Evolutionary conservation across 2,329 filamentous ascomycete genomes (phyloP).

Genomic region (Cladophialophora carrionii): DNA sequence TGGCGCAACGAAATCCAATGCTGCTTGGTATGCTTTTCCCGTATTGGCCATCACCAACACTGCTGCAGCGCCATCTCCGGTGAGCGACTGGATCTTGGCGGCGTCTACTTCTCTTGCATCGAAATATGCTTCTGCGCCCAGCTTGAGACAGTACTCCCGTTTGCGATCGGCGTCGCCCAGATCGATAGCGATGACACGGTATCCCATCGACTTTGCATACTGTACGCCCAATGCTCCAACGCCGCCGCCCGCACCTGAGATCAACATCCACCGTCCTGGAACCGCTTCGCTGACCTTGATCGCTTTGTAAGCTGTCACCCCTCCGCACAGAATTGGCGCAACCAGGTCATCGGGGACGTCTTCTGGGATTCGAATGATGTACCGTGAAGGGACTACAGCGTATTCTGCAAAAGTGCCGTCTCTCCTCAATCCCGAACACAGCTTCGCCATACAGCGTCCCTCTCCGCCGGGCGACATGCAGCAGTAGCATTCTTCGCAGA

Average conservation of each 20-base stretch:
- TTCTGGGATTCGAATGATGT: slow-evolving; percentile 44
- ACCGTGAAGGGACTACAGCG: slow-evolving; percentile 45
- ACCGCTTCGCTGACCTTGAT: slow-evolving; percentile 35
- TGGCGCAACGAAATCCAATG: slow-evolving; percentile 43
- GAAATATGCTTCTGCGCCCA: slow-evolving; percentile 48
- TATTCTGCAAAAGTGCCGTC: slow-evolving; percentile 51
- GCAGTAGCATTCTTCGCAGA: slow-evolving; percentile 44
- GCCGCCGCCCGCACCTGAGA: slow-evolving; percentile 49
- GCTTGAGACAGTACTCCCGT: slow-evolving; percentile 40
- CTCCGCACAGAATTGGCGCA: slow-evolving; percentile 51
- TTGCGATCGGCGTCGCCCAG: slow-evolving; percentile 44
- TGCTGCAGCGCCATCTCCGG: slow-evolving; percentile 25
- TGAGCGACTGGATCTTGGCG: slow-evolving; percentile 28
- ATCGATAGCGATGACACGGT: slow-evolving; percentile 49
- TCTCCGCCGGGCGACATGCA: slow-evolving; percentile 40
- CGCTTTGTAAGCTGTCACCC: slow-evolving; percentile 52
- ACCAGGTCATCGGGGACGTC: slow-evolving; percentile 45
- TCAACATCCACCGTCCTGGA: slow-evolving; percentile 34
- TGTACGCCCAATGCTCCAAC: slow-evolving; percentile 43
- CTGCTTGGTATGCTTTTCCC: slow-evolving; percentile 28
- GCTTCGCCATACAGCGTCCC: slow-evolving; percentile 21
- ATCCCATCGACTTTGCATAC: slow-evolving; percentile 51
- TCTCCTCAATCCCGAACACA: slow-evolving; percentile 26
- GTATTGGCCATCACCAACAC: slow-evolving; percentile 31
- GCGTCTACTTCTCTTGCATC: slow-evolving; percentile 37